Base-by-base conservation (phyloP, 129 eudicot species). In the Escallonia rubra region DNA sequence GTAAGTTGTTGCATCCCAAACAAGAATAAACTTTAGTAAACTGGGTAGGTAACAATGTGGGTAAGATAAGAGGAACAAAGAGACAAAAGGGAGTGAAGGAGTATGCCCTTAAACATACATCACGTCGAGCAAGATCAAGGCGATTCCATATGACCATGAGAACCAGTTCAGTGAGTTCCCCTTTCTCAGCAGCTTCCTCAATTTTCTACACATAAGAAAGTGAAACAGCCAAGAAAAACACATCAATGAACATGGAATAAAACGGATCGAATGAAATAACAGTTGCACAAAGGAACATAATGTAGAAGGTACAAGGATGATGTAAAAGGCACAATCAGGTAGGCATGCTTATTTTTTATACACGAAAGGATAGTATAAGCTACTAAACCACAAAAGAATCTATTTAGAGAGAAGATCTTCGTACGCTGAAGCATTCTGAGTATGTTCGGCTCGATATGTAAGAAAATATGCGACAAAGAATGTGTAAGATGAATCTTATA, bases 131-230 rank as follows among this genome's bases (percentile, higher is more conserved):
- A 57, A 94, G 93, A 79, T 94, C 99, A 49, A 94, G 96, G 52
- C 99, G 99, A 53, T 87, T 94, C 99, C 95, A 86, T 71, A 94
- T 94, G 83, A 94, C 86, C 96, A 89, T 66, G 46, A 94, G 85
- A 69, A 94, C 99, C 57, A 94, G 85, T 70, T 94, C 99, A 76
- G 59, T 67, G 46, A 94, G 88, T 78, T 94, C 90, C 12, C 99
- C 99, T 82, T 74, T 89, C 82, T 94, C 97, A 8, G 99, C 95
- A 80, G 99, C 99, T 82, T 84, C 96, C 83, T 86, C 99, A 61
- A 94, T 89, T 89, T 82, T 89, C 99, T 94, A 87, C 72, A 61
- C 4, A 67, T 47, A 68, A 57, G 15, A 50, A 67, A 72, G 57
- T 1, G 41, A 0, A 9, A 34, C 42, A 52, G 34, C 64, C 47